A percentile compares a stretch with the other conserved stretches of the same genome.
Evolutionary conservation across 768 basidiomycete genomes (phyloP).

Genomic region (Mycena filopes): DNA sequence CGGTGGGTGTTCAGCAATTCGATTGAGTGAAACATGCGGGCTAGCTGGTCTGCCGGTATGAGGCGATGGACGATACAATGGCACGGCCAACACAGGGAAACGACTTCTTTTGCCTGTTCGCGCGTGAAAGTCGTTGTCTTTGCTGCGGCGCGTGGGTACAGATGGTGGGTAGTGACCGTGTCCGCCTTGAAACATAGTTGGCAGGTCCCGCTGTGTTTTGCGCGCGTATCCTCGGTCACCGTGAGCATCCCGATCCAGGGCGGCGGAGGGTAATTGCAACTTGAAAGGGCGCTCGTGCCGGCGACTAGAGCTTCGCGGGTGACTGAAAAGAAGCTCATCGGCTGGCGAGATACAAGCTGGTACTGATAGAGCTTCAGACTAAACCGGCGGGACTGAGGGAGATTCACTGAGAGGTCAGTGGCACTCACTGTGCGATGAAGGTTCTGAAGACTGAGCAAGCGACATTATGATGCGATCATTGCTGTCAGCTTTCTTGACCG

Average conservation of each 20-base stretch:
- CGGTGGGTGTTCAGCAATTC: constrained; percentile 13
- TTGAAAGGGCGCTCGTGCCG: no score
- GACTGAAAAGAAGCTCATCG: no score
- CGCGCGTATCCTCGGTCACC: constrained; percentile 14
- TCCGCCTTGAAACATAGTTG: constrained; percentile 15
- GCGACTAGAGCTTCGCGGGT: no score
- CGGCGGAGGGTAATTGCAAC: no score
- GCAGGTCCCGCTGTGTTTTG: constrained; percentile 11
- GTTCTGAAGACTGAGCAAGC: no score
- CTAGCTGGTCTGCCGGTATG: constrained; percentile 12
- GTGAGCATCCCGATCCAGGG: constrained; percentile 26
- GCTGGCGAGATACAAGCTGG: no score
- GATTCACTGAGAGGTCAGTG: no score
- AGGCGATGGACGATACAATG: constrained; percentile 22
- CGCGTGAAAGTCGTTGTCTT: constrained; percentile 9
- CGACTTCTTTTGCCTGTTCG: constrained; percentile 10
- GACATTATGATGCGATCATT: no score
- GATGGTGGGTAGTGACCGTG: constrained; percentile 15
- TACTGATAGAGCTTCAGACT: no score
- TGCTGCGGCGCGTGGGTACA: constrained; percentile 14
- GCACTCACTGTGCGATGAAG: no score
- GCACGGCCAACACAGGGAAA: constrained; percentile 22
- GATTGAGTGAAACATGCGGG: constrained; percentile 16
- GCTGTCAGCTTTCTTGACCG: no score
- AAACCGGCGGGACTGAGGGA: no score